Base-by-base conservation (phyloP, 768 basidiomycete genomes). In the Tricholoma sp. region DNA sequence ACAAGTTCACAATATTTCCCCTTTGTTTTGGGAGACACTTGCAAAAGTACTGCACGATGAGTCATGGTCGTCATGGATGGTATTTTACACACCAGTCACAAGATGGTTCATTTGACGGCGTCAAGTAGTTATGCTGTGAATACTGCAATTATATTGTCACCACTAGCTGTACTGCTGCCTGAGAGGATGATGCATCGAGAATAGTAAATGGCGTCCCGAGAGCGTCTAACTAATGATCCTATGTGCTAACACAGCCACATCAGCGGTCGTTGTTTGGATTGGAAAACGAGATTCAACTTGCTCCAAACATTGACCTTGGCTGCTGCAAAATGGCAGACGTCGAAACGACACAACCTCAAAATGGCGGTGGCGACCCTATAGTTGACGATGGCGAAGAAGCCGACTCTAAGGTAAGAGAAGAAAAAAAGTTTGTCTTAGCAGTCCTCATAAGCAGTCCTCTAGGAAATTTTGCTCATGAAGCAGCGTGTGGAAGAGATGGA, bases 401-500 rank as follows among this genome's bases (percentile, higher is more conserved):
- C 1, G 84, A 86, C 64, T 79, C 83, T 19, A 83, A 84, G 74
- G 84, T 83, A 58, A 62, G 31, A 62, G 49, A 27, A 31, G 24
- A 22, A 52, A 22, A 52, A 39, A 18, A 57, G 45, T 51, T 51
- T 34, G n/a, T 55, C 51, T 46, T 58, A 54, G 35, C 60, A 61
- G 60, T 50, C 53, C 56, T 46, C 45, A 54, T 56, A 59, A 66
- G n/a, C 54, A 58, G 35, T 62, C 63, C 59, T 66, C n/a, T 66
- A 91, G 87, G 92, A 94, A 79, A 89, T 94, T 56, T 76, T 84
- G 67, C 81, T 90, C 64, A 94, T 94, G 92, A 94, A 93, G 73
- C 88, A 91, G 63, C 79, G 92, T 57, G 92, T 94, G 6, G 90
- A 87, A 64, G 93, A 95, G 73, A 95, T 95, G 92, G 92, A 95